These are phyloP conservation scores for Thymus quinquecostatus DNA, from an alignment of 257 asterid genomes.

Conservation along the genomic window DNA sequence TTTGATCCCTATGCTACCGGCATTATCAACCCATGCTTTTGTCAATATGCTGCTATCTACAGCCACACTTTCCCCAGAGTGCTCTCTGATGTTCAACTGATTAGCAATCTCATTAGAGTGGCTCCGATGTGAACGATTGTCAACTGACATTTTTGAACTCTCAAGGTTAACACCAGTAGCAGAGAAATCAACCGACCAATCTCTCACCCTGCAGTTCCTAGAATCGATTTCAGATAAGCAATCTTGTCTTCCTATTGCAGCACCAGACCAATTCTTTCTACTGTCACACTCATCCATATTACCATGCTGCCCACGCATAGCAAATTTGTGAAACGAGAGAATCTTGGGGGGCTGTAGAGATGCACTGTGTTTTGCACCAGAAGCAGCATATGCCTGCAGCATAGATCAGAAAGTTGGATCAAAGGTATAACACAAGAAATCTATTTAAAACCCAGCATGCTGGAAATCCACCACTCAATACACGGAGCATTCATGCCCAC, in stretches of 20 bases:
- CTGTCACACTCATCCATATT: conserved; percentile 70
- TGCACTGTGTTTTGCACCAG: conserved; percentile 69
- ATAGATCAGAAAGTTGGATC: conserved; percentile 25
- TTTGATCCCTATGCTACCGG: conserved; percentile 82
- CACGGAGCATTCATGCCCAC: conserved; percentile 6
- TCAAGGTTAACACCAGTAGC: conserved; percentile 87
- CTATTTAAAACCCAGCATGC: conserved; percentile 12
- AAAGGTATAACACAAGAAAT: conserved; percentile 32
- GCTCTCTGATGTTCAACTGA: conserved; percentile 75
- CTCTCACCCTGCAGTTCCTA: conserved; percentile 96
- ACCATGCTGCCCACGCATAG: conserved; percentile 80
- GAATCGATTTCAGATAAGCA: conserved; percentile 95
- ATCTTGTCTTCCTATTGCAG: conserved; percentile 77
- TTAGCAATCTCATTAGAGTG: conserved; percentile 74
- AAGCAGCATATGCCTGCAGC: conserved; percentile 85
- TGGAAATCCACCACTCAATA: conserved; percentile 2
- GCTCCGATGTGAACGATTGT: conserved; percentile 70
- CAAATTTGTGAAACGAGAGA: conserved; percentile 91
- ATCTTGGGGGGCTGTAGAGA: conserved; percentile 82
- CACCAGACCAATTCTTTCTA: conserved; percentile 81
- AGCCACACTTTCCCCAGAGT: conserved; percentile 90
- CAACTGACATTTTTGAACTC: conserved; percentile 63
- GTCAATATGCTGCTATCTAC: conserved; percentile 82
- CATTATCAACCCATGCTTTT: conserved; percentile 96
- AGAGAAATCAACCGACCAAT: conserved; percentile 98